Evolutionary conservation across 2,329 filamentous ascomycete species (phyloP).

Genomic region (Cytospora piceae): DNA sequence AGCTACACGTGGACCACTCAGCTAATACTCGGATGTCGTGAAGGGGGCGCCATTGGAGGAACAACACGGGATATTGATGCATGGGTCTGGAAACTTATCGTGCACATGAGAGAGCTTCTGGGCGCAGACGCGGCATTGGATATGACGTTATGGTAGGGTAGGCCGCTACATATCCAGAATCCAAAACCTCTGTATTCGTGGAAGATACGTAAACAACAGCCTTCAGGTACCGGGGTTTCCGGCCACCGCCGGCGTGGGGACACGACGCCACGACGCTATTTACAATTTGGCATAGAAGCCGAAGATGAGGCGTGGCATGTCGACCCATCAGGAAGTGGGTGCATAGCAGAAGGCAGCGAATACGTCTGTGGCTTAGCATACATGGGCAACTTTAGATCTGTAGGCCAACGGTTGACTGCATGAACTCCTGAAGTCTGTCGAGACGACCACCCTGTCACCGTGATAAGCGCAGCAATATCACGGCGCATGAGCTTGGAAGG

Average conservation of each 20-base stretch:
- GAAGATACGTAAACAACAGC: not conserved
- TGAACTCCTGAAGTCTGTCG: not conserved
- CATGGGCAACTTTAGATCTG: not conserved
- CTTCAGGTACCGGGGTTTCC: not conserved
- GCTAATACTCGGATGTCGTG: not conserved
- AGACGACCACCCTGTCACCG: not conserved
- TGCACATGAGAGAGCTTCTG: not conserved
- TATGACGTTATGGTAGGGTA: not conserved
- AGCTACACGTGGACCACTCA: not conserved
- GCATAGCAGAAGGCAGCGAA: not conserved
- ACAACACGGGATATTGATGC: not conserved
- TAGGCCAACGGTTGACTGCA: not conserved
- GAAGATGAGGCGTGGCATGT: not conserved
- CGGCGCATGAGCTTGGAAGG: not conserved
- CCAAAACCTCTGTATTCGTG: not conserved
- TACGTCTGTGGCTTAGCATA: not conserved
- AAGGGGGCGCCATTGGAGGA: not conserved
- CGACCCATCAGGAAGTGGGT: not conserved
- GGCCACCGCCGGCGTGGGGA: not conserved
- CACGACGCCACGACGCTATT: not conserved
- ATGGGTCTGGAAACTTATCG: not conserved
- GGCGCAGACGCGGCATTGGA: not conserved
- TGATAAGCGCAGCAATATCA: not conserved
- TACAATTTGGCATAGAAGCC: not conserved
- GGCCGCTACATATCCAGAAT: not conserved